These are phyloP conservation scores for Geotrichum cucujoidarum DNA, from an alignment of 1,139 yeast genomes.

Conservation along the genomic window DNA sequence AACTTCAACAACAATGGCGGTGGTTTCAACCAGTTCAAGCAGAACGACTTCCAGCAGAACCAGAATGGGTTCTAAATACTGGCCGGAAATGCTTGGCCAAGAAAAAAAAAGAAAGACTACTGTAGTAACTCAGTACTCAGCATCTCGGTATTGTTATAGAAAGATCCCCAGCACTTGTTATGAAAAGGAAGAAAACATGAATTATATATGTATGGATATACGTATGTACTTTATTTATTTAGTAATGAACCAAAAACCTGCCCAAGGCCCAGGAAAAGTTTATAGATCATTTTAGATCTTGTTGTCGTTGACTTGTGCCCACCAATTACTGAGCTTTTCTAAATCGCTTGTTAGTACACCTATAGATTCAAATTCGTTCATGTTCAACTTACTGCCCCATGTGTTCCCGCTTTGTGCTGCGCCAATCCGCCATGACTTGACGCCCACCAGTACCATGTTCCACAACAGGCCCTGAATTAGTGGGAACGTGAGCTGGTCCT, in stretches of 20 bases:
- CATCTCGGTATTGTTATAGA: no score
- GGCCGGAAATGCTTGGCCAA: no score
- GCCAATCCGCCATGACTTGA: slow-evolving; percentile 40
- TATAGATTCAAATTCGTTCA: neutral
- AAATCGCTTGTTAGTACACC: neutral
- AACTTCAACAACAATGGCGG: slow-evolving; percentile 1
- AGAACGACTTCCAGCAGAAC: slow-evolving; percentile 5
- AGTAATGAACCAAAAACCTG: neutral
- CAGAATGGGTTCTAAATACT: no score
- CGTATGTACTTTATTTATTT: slow-evolving; percentile 1
- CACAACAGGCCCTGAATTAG: slow-evolving; percentile 50
- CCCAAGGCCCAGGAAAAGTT: neutral
- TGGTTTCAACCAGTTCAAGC: slow-evolving; percentile 11
- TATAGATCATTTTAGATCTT: slow-evolving; percentile 9
- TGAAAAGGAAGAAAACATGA: neutral
- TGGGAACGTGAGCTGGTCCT: slow-evolving; percentile 39
- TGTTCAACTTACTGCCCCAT: slow-evolving; percentile 33
- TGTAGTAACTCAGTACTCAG: no score
- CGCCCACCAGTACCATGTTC: slow-evolving; percentile 41
- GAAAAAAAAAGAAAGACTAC: no score
- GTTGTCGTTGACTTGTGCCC: slow-evolving; percentile 20
- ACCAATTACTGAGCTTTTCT: slow-evolving; percentile 20
- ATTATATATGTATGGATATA: neutral
- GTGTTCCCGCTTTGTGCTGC: slow-evolving; percentile 25
- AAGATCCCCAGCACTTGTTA: no score